These are phyloP conservation scores for Zygoascus hellenicus DNA, from an alignment of 1,139 yeast species.

Conservation along the genomic window DNA sequence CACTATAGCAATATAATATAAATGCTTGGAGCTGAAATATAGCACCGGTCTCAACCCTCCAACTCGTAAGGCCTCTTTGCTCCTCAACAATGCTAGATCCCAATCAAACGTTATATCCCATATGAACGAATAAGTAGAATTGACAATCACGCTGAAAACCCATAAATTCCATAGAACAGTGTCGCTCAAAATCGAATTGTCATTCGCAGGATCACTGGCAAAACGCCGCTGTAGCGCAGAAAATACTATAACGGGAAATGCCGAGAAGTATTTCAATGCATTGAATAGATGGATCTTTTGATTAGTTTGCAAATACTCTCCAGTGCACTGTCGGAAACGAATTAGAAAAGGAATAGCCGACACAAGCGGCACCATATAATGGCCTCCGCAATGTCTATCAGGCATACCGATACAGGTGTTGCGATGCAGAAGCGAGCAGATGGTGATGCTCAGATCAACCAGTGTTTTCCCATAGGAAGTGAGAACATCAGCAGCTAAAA, in stretches of 20 bases:
- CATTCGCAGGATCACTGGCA: constrained; percentile 14
- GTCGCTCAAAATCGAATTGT: constrained; percentile 21
- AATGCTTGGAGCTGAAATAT: constrained; percentile 31
- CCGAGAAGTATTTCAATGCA: constrained; percentile 65
- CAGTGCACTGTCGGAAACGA: constrained; percentile 73
- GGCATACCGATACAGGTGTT: constrained; percentile 29
- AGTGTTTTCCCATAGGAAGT: constrained; percentile 73
- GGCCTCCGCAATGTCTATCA: constrained; percentile 35
- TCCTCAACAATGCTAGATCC: constrained; percentile 51
- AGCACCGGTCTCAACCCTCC: constrained; percentile 31
- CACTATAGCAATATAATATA: constrained; percentile 51
- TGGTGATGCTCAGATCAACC: constrained; percentile 56
- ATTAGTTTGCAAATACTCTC: constrained; percentile 52
- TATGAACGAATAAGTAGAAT: constrained; percentile 68
- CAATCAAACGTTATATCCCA: constrained; percentile 94
- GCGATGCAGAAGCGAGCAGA: constrained; percentile 36
- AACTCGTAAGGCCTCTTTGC: constrained; percentile 14
- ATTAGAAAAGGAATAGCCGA: constrained; percentile 61
- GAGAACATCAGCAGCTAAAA: constrained; percentile 71
- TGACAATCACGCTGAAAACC: constrained; percentile 51
- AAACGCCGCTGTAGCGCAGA: constrained; percentile 19
- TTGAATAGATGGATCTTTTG: constrained; percentile 57
- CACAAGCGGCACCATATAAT: constrained; percentile 44
- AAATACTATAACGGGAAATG: constrained; percentile 52
- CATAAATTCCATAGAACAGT: constrained; percentile 38